Base-by-base conservation (phyloP, 495 filamentous ascomycete genomes). In the Penicillium argentinense region DNA sequence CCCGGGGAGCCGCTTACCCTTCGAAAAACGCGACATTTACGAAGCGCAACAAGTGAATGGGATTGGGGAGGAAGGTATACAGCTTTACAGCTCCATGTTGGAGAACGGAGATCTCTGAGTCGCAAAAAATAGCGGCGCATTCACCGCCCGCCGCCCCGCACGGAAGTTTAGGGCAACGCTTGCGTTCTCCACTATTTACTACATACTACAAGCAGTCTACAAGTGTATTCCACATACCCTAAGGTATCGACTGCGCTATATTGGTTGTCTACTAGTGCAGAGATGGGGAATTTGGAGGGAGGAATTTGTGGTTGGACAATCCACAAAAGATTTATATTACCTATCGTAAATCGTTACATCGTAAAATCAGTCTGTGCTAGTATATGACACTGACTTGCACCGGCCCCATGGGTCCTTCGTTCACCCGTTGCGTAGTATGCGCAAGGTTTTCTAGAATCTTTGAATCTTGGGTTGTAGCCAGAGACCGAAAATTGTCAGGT, bases 401-500 rank as follows among this genome's bases (percentile, higher is more conserved):
- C 9, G 71, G 68, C 2, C 74, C 73, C 57, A 62, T 53, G 5
- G 73, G 70, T 3, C 75, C 75, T 28, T 75, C 66, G 16, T 62
- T 66, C 26, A 76, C 67, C 11, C 74, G 63, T 49, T 72, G 71
- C 52, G 59, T 12, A 79, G 55, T 0, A 71, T 71, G 13, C 55
- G 62, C 28, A 77, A 42, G 28, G 76, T 77, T 36, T 77, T 70
- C 28, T 73, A 65, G 36, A 73, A 64, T 16, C 67, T 67, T 36
- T 60, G n/a, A n/a, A n/a, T n/a, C n/a, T n/a, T n/a, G n/a, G n/a
- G n/a, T n/a, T n/a, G n/a, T n/a, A n/a, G n/a, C n/a, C n/a, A n/a
- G n/a, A n/a, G n/a, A n/a, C n/a, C n/a, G n/a, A n/a, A n/a, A n/a
- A n/a, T n/a, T n/a, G n/a, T n/a, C n/a, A n/a, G n/a, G n/a, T n/a